Conservation (phyloP, 257 asterid genomes). For the Fraxinus quadrangulata region DNA sequence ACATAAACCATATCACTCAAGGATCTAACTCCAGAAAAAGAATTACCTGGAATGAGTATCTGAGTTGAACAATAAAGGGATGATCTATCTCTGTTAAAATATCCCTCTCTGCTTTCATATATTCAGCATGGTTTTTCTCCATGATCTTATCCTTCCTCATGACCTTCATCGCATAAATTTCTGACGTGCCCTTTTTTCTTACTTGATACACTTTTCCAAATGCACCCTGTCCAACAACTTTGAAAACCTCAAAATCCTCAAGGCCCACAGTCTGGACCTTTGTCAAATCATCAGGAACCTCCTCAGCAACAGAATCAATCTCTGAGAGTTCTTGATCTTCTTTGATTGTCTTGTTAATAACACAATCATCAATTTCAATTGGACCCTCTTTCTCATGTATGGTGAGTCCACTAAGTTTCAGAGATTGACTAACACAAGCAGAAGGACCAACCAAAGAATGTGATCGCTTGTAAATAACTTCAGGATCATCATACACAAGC, state of each 20-base stretch:
- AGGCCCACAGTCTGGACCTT: conserved; percentile 45
- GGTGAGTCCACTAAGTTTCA: conserved; percentile 55
- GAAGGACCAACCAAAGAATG: conserved; percentile 76
- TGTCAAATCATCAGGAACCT: conserved; percentile 22
- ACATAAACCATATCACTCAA: background rate
- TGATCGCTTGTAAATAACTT: conserved; percentile 56
- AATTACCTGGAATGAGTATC: conserved; percentile 71
- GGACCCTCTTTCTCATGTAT: conserved; percentile 54
- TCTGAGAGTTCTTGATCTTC: conserved; percentile 37
- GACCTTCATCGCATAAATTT: conserved; percentile 77
- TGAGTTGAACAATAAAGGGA: conserved; percentile 64
- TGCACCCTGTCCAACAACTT: conserved; percentile 78
- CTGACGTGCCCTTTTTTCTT: conserved; percentile 52
- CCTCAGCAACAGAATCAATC: conserved; percentile 30
- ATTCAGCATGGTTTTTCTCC: conserved; percentile 66
- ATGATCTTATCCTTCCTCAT: conserved; percentile 75
- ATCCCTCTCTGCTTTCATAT: conserved; percentile 70
- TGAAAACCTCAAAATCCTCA: conserved; percentile 59
- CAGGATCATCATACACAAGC: conserved; percentile 61
- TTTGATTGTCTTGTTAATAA: conserved; percentile 29
- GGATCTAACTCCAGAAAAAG: background rate
- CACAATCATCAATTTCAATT: conserved; percentile 40
- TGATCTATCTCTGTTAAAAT: conserved; percentile 67
- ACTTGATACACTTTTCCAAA: conserved; percentile 76
- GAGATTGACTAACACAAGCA: conserved; percentile 46